Conservation (phyloP, 2,329 filamentous ascomycete genomes). For the Apiospora kogelbergensis region DNA sequence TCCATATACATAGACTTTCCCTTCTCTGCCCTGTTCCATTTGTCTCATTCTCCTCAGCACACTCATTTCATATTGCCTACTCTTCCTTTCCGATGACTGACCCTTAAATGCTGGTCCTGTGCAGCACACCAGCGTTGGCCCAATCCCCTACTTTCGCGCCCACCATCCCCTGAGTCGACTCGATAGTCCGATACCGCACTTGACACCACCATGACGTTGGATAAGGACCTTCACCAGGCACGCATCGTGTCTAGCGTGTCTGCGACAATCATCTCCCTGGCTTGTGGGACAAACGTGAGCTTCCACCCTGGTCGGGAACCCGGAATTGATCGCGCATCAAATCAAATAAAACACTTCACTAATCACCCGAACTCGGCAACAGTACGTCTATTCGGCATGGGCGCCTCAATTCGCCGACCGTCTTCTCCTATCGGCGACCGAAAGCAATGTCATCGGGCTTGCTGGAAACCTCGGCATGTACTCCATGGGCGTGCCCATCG, state of each 20-base stretch:
- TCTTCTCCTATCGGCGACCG: conserved; percentile 83
- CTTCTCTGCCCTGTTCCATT: not conserved
- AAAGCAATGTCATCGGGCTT: conserved; percentile 89
- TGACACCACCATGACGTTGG: conserved; percentile 39
- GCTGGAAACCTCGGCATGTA: conserved; percentile 94
- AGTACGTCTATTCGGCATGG: conserved; percentile 99
- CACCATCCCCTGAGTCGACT: conserved; percentile 2
- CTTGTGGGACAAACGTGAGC: conserved; percentile 88
- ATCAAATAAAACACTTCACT: not conserved
- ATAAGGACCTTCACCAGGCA: conserved; percentile 55
- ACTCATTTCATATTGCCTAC: not conserved
- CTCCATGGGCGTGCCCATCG: conserved; percentile 82
- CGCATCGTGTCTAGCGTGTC: conserved; percentile 82
- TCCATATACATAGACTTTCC: not conserved
- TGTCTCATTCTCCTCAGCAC: not conserved
- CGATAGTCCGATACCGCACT: conserved; percentile 7
- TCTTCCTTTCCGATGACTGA: not conserved
- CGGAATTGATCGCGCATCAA: not conserved
- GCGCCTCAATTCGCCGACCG: conserved; percentile 90
- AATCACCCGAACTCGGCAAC: conserved; percentile 9
- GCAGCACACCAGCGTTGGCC: not conserved
- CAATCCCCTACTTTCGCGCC: not conserved
- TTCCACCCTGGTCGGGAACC: conserved; percentile 4
- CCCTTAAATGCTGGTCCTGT: not conserved
- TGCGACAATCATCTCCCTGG: conserved; percentile 79